Evolutionary conservation across 495 filamentous ascomycete genomes (phyloP).

Genomic region (Podospora pseudoanserina): DNA sequence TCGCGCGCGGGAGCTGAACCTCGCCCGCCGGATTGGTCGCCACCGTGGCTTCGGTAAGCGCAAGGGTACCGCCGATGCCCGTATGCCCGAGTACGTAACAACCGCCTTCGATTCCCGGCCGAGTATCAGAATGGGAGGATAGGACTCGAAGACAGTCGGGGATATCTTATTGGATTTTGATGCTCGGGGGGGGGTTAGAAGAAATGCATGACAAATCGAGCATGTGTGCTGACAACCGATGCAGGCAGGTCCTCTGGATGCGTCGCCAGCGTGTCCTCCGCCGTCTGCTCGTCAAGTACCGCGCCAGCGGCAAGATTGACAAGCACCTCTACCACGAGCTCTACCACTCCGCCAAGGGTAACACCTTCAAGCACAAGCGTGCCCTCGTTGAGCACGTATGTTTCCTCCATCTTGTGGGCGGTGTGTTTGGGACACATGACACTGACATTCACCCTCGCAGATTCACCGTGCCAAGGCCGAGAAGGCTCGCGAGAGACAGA

Average conservation of each 20-base stretch:
- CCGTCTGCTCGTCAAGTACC: constrained; percentile 98
- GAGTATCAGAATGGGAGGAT: not conserved
- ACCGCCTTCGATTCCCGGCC: constrained; percentile 11
- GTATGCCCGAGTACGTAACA: constrained; percentile 89
- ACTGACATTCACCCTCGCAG: constrained; percentile 46
- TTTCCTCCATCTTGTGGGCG: constrained; percentile 27
- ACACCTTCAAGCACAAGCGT: constrained; percentile 99
- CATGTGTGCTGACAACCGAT: constrained; percentile 29
- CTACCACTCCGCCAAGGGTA: constrained; percentile 99
- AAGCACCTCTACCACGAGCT: constrained; percentile 99
- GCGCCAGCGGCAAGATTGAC: constrained; percentile 99
- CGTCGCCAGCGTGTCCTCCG: constrained; percentile 98
- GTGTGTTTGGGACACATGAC: not conserved
- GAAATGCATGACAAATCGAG: not conserved
- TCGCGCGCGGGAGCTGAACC: constrained; percentile 85
- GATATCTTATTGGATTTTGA: constrained; percentile 6
- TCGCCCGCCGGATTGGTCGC: constrained; percentile 84
- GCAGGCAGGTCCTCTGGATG: constrained; percentile 97
- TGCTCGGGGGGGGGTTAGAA: too few relatives aligned
- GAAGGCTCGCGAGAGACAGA: constrained; percentile 84
- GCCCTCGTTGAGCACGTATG: constrained; percentile 98
- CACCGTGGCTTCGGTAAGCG: constrained; percentile 99
- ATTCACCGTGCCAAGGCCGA: constrained; percentile 99
- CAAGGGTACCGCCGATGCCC: constrained; percentile 99
- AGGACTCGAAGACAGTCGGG: not conserved